A percentile compares a stretch with the other conserved stretches of the same genome.
Conservation (phyloP, 345 rosid genomes). For the Acer negundo region DNA sequence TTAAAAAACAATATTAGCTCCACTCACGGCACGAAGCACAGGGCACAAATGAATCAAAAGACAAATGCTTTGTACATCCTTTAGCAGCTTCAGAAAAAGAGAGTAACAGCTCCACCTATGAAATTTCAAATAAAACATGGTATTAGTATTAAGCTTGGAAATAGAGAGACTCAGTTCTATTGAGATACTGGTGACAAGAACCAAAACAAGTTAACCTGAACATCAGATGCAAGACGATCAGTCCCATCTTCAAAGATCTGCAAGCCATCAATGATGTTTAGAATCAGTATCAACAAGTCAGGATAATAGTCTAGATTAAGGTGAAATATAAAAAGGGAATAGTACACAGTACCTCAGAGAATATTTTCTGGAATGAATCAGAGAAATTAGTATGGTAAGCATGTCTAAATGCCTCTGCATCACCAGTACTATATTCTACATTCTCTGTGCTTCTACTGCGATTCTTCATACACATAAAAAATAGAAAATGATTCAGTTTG, state of each 20-base stretch:
- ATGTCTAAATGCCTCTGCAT: slow-evolving; percentile 54
- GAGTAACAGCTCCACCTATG: slow-evolving; percentile 66
- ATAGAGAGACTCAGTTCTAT: slow-evolving; percentile 17
- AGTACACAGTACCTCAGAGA: slow-evolving; percentile 65
- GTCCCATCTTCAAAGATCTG: slow-evolving; percentile 77
- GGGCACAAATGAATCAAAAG: slow-evolving; percentile 72
- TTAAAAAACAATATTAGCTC: slow-evolving; percentile 9
- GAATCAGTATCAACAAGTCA: slow-evolving; percentile 26
- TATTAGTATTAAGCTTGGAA: slow-evolving; percentile 25
- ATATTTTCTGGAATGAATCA: slow-evolving; percentile 79
- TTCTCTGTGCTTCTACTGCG: slow-evolving; percentile 43
- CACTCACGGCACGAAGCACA: slow-evolving; percentile 87
- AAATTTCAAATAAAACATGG: slow-evolving; percentile 16
- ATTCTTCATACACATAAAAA: slow-evolving; percentile 35
- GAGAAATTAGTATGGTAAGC: slow-evolving; percentile 67
- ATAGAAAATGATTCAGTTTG: slow-evolving; percentile 17
- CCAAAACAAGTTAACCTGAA: slow-evolving; percentile 53
- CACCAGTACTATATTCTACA: slow-evolving; percentile 51
- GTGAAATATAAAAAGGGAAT: slow-evolving; percentile 9
- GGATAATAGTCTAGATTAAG: slow-evolving; percentile 5
- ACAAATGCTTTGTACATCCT: slow-evolving; percentile 79
- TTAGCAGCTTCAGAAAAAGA: slow-evolving; percentile 83
- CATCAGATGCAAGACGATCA: slow-evolving; percentile 56
- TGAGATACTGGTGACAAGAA: slow-evolving; percentile 13
- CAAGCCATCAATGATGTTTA: slow-evolving; percentile 23